phyloP scores from a whole-genome alignment of 2,329 filamentous ascomycete species.

The Phoma sp. region DNA sequence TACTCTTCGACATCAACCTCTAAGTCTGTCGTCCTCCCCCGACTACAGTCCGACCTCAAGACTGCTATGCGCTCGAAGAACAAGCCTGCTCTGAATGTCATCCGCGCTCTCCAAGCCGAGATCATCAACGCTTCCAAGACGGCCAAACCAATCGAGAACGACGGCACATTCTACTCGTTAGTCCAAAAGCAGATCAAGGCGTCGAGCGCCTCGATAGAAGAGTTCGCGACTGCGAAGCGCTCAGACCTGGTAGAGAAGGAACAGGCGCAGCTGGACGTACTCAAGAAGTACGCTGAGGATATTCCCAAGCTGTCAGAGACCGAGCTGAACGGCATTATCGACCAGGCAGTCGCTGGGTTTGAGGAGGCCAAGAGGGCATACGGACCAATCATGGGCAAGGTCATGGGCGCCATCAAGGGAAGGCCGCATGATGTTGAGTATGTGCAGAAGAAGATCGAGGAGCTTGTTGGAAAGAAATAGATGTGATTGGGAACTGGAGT shows the following conservation, averaged over 20 bases:
- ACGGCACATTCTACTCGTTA: slow-evolving; percentile 72
- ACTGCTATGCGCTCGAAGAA: slow-evolving; percentile 58
- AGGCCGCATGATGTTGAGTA: slow-evolving; percentile 70
- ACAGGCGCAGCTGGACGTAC: slow-evolving; percentile 67
- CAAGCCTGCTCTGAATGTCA: slow-evolving; percentile 68
- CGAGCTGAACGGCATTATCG: slow-evolving; percentile 65
- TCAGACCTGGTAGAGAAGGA: slow-evolving; percentile 76
- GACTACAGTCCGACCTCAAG: slow-evolving; percentile 57
- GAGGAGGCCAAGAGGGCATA: slow-evolving; percentile 60
- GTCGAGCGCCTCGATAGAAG: slow-evolving; percentile 65
- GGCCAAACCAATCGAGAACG: slow-evolving; percentile 70
- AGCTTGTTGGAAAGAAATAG: slow-evolving; percentile 33
- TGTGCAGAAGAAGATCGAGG: slow-evolving; percentile 68
- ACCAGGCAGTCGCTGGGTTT: slow-evolving; percentile 60
- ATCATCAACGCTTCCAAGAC: slow-evolving; percentile 81
- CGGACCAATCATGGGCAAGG: slow-evolving; percentile 69
- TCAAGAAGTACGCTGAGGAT: slow-evolving; percentile 69
- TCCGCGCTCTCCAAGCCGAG: slow-evolving; percentile 72
- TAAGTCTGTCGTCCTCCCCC: slow-evolving; percentile 48
- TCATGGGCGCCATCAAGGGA: slow-evolving; percentile 63
- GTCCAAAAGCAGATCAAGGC: slow-evolving; percentile 69
- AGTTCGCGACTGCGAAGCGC: slow-evolving; percentile 70
- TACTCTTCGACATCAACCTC: slow-evolving; percentile 28
- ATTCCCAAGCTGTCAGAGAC: slow-evolving; percentile 66
- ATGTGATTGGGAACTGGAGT: background rate